Evolutionary conservation across 2,329 filamentous ascomycete species (phyloP), one percentile per base, ranked within the genome.

Genomic region (Coniochaeta hoffmannii): DNA sequence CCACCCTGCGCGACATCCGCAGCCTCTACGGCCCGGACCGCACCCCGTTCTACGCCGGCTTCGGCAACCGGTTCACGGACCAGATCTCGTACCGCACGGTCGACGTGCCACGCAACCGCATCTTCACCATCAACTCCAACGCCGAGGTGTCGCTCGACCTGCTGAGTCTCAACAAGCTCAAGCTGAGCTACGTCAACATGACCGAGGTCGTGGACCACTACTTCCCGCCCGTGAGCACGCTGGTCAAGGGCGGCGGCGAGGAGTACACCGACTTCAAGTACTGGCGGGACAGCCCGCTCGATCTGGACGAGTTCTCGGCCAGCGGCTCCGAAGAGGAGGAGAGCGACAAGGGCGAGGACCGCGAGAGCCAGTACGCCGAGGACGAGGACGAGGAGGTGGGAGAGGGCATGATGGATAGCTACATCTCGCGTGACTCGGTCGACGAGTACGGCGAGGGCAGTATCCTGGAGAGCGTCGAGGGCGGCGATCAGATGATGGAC

Each of bases 211-310:
- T 99, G 7, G 94, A 99, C 68, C 94, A 99, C 71, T 97, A 96
- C 75, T 99, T 99, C 70, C 94, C 94, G 7, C 90, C 95, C 1
- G 87, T 96, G 12, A 90, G 87, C 60, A 86, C 92, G 26, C 78
- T 99, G 30, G 86, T 97, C 17, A 90, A 89, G 64, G 88, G 89
- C 46, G 93, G 92, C 19, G 93, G 92, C 12, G 94, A 97, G 68
- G 88, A 96, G 56, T 99, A 89, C 66, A 99, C 94, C 0, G 94
- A 99, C 68, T 99, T 99, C 72, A 93, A 86, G 56, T 99, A 96
- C 73, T 99, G 94, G 94, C 82, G 95, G 59, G 88, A 96, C 59
- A 80, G 81, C 50, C 90, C 91, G 2, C 79, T 93, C 15, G 90
- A 96, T 53, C 73, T 97, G 26, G 89, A 91, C 41, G 89, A 96